Evolutionary conservation across 2,329 filamentous ascomycete genomes (phyloP).

Genomic region (Drechslerella coelobrocha): DNA sequence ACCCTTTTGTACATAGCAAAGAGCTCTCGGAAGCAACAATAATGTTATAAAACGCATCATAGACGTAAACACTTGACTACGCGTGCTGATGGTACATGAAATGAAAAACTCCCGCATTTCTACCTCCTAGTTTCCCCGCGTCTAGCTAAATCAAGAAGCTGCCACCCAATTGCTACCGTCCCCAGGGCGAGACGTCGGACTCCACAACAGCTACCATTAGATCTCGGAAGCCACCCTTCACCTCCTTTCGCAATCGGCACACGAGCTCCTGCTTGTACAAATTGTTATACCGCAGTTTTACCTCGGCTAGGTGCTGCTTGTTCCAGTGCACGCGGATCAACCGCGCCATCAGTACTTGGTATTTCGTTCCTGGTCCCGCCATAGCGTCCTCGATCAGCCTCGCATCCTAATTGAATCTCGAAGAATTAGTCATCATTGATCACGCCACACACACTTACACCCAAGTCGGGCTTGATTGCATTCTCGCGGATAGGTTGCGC

Average conservation of each 20-base stretch:
- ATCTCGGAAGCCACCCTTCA: constrained; percentile 79
- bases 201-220: constrained; percentile 71
- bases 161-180: constrained; percentile 13
- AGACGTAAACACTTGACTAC: too few species aligned
- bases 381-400: constrained; percentile 82
- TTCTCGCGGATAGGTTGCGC: too few species aligned
- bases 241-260: constrained; percentile 78
- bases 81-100: too few species aligned
- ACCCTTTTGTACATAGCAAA: constrained; percentile 9
- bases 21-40: constrained; percentile 2
- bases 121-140: too few species aligned
- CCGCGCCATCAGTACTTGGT: constrained; percentile 77
- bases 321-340: constrained; percentile 87
- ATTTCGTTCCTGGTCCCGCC: constrained; percentile 86
- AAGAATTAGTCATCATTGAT: constrained; percentile 2
- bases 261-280: constrained; percentile 72
- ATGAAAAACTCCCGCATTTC: background rate
- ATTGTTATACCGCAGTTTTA: constrained; percentile 78
- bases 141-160: constrained; percentile 36
- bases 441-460: background rate
- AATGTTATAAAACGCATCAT: background rate
- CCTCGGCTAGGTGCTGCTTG: constrained; percentile 72
- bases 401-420: constrained; percentile 66
- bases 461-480: background rate
- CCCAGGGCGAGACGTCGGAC: constrained; percentile 42